A percentile compares a stretch with the other conserved stretches of the same genome.
These are phyloP conservation scores for Microcyclosporella mali DNA, from an alignment of 2,329 filamentous ascomycete species.

Conservation along the genomic window DNA sequence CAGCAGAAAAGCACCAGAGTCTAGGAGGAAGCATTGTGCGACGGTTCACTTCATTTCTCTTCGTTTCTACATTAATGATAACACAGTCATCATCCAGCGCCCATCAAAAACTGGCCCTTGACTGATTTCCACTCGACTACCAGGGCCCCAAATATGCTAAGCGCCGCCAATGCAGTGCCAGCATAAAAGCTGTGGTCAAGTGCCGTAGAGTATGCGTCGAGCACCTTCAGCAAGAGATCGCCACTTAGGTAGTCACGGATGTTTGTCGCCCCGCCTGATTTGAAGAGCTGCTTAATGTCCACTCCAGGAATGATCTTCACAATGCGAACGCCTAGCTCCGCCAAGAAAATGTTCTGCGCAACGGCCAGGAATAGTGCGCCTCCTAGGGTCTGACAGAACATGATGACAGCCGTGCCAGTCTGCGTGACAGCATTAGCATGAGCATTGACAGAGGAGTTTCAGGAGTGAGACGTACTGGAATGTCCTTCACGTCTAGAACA, in stretches of 20 bases:
- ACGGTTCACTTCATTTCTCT: no score
- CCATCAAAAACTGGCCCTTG: conserved; percentile 39
- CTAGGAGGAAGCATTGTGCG: no score
- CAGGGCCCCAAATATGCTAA: conserved; percentile 50
- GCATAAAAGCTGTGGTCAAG: conserved; percentile 57
- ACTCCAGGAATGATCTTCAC: conserved; percentile 37
- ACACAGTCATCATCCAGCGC: no score
- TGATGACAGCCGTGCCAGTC: conserved; percentile 44
- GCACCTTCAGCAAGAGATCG: conserved; percentile 48
- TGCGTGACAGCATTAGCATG: no score
- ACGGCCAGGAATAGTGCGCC: conserved; percentile 46
- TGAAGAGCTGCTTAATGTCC: conserved; percentile 38
- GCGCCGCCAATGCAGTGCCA: conserved; percentile 47
- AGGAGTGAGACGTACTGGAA: conserved; percentile 24
- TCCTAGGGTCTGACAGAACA: conserved; percentile 44
- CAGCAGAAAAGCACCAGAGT: no score
- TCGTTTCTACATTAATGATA: no score
- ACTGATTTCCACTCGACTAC: conserved; percentile 61
- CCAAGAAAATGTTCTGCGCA: conserved; percentile 47
- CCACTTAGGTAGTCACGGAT: conserved; percentile 49
- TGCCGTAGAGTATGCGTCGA: conserved; percentile 58
- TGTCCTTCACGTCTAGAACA: conserved; percentile 37
- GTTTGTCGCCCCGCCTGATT: conserved; percentile 50
- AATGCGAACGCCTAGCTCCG: conserved; percentile 40
- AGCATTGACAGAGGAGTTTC: no score